Percentiles rank a stretch among this genome's conserved stretches.
phyloP scores from a whole-genome alignment of 257 asterid genomes.

The Leonotis leonurus region DNA sequence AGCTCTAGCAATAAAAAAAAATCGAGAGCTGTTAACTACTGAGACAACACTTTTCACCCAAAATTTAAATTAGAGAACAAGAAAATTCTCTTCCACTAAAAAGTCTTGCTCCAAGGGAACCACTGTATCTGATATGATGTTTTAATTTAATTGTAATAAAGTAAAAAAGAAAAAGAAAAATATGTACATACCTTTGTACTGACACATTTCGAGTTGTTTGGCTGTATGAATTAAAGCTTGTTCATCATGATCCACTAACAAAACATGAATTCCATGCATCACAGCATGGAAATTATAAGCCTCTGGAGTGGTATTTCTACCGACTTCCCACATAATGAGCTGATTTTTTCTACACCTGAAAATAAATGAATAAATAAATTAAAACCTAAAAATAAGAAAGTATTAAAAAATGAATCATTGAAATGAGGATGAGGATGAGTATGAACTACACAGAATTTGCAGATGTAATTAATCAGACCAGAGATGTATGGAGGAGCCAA shows the following conservation, averaged over 20 bases:
- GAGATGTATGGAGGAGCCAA: neutral
- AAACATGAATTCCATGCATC: slow-evolving; percentile 31
- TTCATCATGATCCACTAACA: slow-evolving; percentile 34
- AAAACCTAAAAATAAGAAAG: neutral
- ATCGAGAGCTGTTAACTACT: neutral
- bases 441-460: neutral
- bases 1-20: too few relatives aligned
- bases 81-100: neutral
- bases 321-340: slow-evolving; percentile 18
- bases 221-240: slow-evolving; percentile 15
- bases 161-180: neutral
- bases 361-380: neutral
- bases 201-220: slow-evolving; percentile 26
- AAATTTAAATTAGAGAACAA: neutral
- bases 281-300: slow-evolving; percentile 8
- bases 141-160: too few relatives aligned
- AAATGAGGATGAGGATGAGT: neutral
- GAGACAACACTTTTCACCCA: neutral
- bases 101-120: neutral
- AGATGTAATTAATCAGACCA: neutral
- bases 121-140: too few relatives aligned
- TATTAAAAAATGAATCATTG: neutral
- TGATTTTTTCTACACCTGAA: neutral
- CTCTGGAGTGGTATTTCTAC: slow-evolving; percentile 7
- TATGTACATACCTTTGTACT: slow-evolving; percentile 23